Percentiles rank a stretch among this genome's conserved stretches.
Conservation (phyloP, 768 basidiomycete species). For the Tricholoma saponaceum region DNA sequence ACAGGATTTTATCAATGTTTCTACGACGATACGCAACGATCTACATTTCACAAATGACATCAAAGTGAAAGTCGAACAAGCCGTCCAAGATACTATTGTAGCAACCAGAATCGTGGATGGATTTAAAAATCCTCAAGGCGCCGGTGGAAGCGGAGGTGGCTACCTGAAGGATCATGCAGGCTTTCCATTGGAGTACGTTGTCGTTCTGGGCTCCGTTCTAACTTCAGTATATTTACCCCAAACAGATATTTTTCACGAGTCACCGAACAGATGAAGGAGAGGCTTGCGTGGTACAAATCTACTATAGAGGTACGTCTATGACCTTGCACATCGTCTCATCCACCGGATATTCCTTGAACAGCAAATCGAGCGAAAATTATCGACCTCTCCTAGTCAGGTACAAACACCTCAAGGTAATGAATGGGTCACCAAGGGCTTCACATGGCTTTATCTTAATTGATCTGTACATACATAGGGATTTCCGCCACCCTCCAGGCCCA, state of each 20-base stretch:
- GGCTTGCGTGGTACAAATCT: constrained; percentile 72
- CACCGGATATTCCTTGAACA: constrained; percentile 19
- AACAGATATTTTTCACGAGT: constrained; percentile 69
- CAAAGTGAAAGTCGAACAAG: constrained; percentile 70
- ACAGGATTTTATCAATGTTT: constrained; percentile 63
- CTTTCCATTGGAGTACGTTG: constrained; percentile 77
- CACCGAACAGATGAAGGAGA: constrained; percentile 66
- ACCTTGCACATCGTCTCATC: neutral
- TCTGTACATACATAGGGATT: constrained; percentile 44
- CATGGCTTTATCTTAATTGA: constrained; percentile 4
- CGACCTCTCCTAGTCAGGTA: constrained; percentile 57
- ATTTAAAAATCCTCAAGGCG: constrained; percentile 62
- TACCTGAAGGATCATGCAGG: constrained; percentile 74
- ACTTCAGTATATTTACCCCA: constrained; percentile 4
- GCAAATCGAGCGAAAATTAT: constrained; percentile 84
- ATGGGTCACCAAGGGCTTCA: constrained; percentile 1
- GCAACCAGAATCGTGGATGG: constrained; percentile 77
- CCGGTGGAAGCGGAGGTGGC: constrained; percentile 43
- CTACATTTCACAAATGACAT: constrained; percentile 63
- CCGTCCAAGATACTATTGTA: constrained; percentile 76
- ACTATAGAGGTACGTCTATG: constrained; percentile 62
- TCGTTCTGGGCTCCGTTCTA: neutral
- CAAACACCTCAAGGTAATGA: constrained; percentile 74
- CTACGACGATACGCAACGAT: constrained; percentile 64
- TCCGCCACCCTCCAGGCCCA: constrained; percentile 76